Evolutionary conservation across 1,284 basidiomycete species (phyloP).

Genomic region (Malassezia cuniculi): DNA sequence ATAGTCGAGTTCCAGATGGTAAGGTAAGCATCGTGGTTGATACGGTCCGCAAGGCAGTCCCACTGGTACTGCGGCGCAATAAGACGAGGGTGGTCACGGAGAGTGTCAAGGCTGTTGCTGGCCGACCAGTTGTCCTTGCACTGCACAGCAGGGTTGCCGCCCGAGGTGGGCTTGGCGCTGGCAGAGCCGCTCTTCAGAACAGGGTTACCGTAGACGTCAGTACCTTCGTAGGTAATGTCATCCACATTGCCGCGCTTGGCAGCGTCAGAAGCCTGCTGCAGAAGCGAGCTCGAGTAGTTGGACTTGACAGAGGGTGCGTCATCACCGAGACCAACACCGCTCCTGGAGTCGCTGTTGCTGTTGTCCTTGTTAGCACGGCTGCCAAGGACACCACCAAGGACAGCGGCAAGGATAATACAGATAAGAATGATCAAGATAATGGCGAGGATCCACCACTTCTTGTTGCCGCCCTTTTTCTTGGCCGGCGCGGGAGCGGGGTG

Average conservation of each 20-base stretch:
- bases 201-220: constrained; percentile 63
- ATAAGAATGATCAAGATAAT: constrained; percentile 45
- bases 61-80: constrained; percentile 87
- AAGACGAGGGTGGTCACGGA: constrained; percentile 69
- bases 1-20: constrained; percentile 79
- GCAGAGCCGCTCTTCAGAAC: constrained; percentile 68
- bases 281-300: background rate
- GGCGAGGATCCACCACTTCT: constrained; percentile 15
- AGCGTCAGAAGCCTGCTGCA: constrained; percentile 49
- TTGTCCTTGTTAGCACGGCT: constrained; percentile 51
- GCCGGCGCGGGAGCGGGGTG: no score
- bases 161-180: constrained; percentile 17
- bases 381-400: constrained; percentile 66
- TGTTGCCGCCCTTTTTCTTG: background rate
- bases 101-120: constrained; percentile 57
- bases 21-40: constrained; percentile 72
- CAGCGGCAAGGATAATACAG: constrained; percentile 58
- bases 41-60: constrained; percentile 65
- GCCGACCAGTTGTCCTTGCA: constrained; percentile 36
- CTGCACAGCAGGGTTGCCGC: constrained; percentile 13
- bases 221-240: constrained; percentile 54
- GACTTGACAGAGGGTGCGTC: no score
- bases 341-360: constrained; percentile 35
- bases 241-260: constrained; percentile 56
- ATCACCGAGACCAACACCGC: constrained; percentile 32